These are phyloP conservation scores for Polyporus arcularius DNA, from an alignment of 768 basidiomycete species.

Conservation along the genomic window DNA sequence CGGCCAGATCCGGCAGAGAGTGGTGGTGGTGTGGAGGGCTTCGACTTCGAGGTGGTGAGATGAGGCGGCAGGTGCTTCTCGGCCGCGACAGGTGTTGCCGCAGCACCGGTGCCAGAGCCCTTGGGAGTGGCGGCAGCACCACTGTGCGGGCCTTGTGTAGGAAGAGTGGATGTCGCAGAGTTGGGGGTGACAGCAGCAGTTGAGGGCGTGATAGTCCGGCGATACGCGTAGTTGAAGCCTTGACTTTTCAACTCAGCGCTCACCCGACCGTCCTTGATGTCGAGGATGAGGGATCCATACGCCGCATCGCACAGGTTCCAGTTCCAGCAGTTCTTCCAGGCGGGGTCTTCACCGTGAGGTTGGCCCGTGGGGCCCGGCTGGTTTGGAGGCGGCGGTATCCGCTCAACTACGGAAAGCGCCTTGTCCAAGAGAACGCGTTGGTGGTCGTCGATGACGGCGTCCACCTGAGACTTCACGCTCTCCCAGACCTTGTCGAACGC, in stretches of 20 bases:
- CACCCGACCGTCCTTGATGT: conserved; percentile 89
- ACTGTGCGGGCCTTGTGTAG: conserved; percentile 36
- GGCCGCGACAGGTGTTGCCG: conserved; percentile 25
- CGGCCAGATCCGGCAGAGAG: conserved; percentile 29
- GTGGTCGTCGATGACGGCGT: conserved; percentile 86
- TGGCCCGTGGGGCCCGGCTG: conserved; percentile 44
- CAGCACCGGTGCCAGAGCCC: conserved; percentile 13
- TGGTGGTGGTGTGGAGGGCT: conserved; percentile 29
- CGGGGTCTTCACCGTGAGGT: conserved; percentile 76
- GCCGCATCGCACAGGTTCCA: conserved; percentile 98
- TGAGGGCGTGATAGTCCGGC: conserved; percentile 62
- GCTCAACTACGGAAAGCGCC: conserved; percentile 80
- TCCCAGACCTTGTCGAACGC: conserved; percentile 94
- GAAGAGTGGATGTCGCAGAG: conserved; percentile 55
- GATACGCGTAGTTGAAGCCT: conserved; percentile 97
- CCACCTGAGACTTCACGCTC: conserved; percentile 87
- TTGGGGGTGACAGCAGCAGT: conserved; percentile 60
- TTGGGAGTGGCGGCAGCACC: conserved; percentile 38
- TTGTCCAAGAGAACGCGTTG: conserved; percentile 89
- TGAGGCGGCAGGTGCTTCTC: conserved; percentile 39
- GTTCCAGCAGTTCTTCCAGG: conserved; percentile 99
- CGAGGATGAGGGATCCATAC: conserved; percentile 84
- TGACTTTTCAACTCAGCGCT: conserved; percentile 92
- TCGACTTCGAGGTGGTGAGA: conserved; percentile 26
- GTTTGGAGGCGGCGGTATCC: conserved; percentile 63